A percentile compares a stretch with the other conserved stretches of the same genome.
Evolutionary conservation across 106 monocot genomes (phyloP).

Genomic region (Posidonia australis): DNA sequence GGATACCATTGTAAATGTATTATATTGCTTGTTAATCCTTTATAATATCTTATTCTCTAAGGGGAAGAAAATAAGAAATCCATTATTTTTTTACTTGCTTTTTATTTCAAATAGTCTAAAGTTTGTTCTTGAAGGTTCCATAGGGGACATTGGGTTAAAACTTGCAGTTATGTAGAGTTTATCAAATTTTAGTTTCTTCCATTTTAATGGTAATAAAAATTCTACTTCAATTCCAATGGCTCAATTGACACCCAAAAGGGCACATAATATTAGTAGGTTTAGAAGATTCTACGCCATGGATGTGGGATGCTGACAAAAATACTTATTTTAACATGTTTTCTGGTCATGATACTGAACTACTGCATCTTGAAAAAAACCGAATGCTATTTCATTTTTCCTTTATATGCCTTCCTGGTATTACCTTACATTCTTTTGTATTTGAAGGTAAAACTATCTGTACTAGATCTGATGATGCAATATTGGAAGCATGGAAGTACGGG

Average conservation of each 20-base stretch:
- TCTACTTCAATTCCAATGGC: slow-evolving; percentile 41
- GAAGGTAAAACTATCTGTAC: no score
- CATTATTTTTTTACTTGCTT: no score
- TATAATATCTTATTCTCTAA: no score
- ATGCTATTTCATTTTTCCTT: neutral
- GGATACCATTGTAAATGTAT: no score
- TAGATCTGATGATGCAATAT: slow-evolving; percentile 84
- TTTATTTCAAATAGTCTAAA: slow-evolving; percentile 22
- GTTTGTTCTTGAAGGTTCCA: slow-evolving; percentile 62
- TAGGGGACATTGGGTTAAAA: slow-evolving; percentile 57
- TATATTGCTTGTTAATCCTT: no score
- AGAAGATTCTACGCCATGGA: slow-evolving; percentile 69
- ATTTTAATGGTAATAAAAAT: no score
- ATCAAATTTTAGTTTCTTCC: no score
- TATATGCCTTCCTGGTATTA: neutral
- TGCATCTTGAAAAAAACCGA: no score
- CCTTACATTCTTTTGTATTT: no score
- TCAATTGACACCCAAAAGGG: slow-evolving; percentile 95
- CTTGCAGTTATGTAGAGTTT: neutral
- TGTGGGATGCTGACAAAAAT: slow-evolving; percentile 90
- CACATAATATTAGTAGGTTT: no score
- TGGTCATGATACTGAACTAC: slow-evolving; percentile 68
- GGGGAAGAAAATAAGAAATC: no score
- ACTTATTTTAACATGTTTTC: slow-evolving; percentile 58
- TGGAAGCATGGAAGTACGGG: slow-evolving; percentile 91